A percentile compares a stretch with the other conserved stretches of the same genome.
phyloP scores from a whole-genome alignment of 225 moss, liverwort and hornwort species.

The Pseudoscleropodium purum region DNA sequence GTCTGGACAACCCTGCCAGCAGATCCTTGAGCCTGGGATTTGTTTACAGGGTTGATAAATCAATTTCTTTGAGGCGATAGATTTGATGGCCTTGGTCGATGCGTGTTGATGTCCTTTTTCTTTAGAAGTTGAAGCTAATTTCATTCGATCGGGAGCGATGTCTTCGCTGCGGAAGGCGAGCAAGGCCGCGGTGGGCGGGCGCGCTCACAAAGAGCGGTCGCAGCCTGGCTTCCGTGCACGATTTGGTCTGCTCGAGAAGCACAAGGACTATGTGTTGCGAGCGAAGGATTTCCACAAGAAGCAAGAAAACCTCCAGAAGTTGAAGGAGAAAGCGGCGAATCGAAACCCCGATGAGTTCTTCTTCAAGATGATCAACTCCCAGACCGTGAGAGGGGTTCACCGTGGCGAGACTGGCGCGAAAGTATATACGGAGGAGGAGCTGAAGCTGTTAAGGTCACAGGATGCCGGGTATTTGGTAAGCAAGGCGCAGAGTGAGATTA shows the following conservation, averaged over 20 bases:
- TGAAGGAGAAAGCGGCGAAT: slow-evolving; percentile 76
- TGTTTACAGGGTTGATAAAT: background rate
- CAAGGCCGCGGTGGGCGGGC: slow-evolving; percentile 55
- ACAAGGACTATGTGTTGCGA: slow-evolving; percentile 91
- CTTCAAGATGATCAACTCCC: slow-evolving; percentile 79
- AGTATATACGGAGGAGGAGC: slow-evolving; percentile 60
- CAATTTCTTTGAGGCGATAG: background rate
- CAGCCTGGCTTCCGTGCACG: slow-evolving; percentile 68
- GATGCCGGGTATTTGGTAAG: slow-evolving; percentile 64
- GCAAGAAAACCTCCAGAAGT: slow-evolving; percentile 47
- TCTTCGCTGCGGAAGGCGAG: slow-evolving; percentile 80
- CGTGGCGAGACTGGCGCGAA: slow-evolving; percentile 38
- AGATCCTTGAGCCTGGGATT: too few relatives aligned
- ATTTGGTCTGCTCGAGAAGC: slow-evolving; percentile 90
- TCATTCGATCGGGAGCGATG: slow-evolving; percentile 10
- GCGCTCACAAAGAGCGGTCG: slow-evolving; percentile 92
- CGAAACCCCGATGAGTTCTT: slow-evolving; percentile 97
- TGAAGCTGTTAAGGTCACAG: slow-evolving; percentile 68
- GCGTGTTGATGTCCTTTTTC: background rate
- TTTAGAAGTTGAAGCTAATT: background rate
- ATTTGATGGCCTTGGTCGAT: background rate
- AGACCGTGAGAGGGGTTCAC: slow-evolving; percentile 66
- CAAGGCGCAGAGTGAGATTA: slow-evolving; percentile 76
- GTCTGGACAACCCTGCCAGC: too few relatives aligned
- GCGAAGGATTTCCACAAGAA: slow-evolving; percentile 97